Base-by-base conservation (phyloP, 768 basidiomycete species). In the Xerocomus potaroensis region DNA sequence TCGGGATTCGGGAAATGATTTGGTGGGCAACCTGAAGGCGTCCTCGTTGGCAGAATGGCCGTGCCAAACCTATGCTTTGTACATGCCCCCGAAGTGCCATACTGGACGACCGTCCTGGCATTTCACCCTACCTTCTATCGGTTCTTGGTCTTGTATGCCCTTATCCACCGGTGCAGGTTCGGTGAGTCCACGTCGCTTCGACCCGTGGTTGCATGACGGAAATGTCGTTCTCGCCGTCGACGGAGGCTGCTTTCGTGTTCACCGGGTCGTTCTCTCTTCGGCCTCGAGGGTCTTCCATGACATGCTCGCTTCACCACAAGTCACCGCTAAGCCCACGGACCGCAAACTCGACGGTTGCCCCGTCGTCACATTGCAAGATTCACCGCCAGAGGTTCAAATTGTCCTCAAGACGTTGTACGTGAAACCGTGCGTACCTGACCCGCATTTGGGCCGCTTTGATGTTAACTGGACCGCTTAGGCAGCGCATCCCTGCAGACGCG, bases 31-130 rank as follows among this genome's bases (percentile, higher is more conserved):
- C n/a, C n/a, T n/a, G n/a, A 43, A 54, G 52, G 48, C 43, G 38
- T 61, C 58, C 58, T 60, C 58, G 41, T 60, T 60, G 55, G 36
- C 45, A 30, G n/a, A 33, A 59, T 61, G 55, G 58, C 58, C 47
- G 59, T 60, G 55, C 52, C 27, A 58, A 57, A 58, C 59, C 48
- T 51, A 60, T 61, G 59, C 52, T 33, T 36, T 40, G 43, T 38
- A 10, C 52, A 54, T 54, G 58, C 46, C 49, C 41, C 37, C 44
- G 24, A 38, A 48, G 54, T 57, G 40, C 48, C 51, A 40, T 45
- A 47, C 24, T 19, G 27, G 26, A 38, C 45, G 55, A 31, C 26
- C 15, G 32, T 46, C 39, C 59, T 51, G 50, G 50, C 31, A 48
- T 50, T 53, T 49, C 44, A 47, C 49, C n/a, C 39, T 43, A 40